Evolutionary conservation across 2,329 filamentous ascomycete species (phyloP).

Genomic region (Fusarium continuum): DNA sequence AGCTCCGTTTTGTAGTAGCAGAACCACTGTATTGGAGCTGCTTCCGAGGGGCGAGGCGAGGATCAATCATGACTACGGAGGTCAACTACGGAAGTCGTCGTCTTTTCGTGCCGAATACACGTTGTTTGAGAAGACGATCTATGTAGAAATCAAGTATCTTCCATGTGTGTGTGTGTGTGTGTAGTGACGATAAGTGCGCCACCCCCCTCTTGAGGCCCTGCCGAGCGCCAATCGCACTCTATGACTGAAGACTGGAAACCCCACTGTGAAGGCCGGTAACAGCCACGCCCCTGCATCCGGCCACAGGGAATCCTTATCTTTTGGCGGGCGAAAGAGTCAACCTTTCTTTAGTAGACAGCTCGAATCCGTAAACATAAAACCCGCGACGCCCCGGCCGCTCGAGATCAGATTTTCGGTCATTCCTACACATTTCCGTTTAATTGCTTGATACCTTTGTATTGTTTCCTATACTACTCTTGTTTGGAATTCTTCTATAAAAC

Average conservation of each 20-base stretch:
- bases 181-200: not conserved
- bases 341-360: conserved; percentile 29
- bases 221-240: conserved; percentile 31
- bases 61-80: not conserved
- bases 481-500: conserved; percentile 4
- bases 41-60: not conserved
- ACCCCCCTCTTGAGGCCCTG: conserved; percentile 19
- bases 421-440: conserved; percentile 37
- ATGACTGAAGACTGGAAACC: conserved; percentile 12
- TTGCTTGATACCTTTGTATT: conserved; percentile 37
- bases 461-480: conserved; percentile 15
- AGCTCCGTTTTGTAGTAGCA: not conserved
- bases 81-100: not conserved
- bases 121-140: conserved; percentile 1
- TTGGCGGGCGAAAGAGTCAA: conserved; percentile 30
- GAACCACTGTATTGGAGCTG: not conserved
- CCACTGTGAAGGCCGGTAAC: conserved; percentile 38
- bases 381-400: conserved; percentile 36
- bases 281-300: conserved; percentile 45
- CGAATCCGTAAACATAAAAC: conserved; percentile 43
- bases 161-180: conserved; percentile 17
- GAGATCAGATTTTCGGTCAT: conserved; percentile 28
- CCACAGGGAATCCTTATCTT: conserved; percentile 42
- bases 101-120: not conserved
- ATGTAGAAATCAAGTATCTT: conserved; percentile 25